Evolutionary conservation across 2,329 filamentous ascomycete species (phyloP).

Genomic region (Xylaria sp.): DNA sequence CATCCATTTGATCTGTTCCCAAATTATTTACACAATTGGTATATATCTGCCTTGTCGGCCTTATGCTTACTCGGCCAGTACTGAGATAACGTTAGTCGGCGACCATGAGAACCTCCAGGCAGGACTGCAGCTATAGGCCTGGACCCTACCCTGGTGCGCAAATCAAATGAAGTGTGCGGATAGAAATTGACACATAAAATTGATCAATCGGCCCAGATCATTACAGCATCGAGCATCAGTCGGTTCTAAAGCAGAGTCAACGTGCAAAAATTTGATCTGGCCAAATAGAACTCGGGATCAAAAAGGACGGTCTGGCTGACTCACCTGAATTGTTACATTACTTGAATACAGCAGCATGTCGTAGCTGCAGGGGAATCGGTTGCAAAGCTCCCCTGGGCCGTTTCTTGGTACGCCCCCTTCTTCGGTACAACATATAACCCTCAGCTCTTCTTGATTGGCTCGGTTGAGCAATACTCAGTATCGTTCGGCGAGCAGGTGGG

Average conservation of each 20-base stretch:
- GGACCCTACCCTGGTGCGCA: background rate
- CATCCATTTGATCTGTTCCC: background rate
- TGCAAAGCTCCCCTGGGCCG: background rate
- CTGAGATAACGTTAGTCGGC: background rate
- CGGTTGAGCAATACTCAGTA: background rate
- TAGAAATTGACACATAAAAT: background rate
- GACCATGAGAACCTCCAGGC: background rate
- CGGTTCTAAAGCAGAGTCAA: background rate
- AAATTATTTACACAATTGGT: constrained; percentile 4
- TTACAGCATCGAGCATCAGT: background rate
- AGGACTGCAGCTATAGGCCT: background rate
- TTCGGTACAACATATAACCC: background rate
- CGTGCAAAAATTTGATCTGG: background rate
- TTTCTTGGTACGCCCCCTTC: constrained; percentile 16
- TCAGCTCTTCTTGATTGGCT: constrained; percentile 8
- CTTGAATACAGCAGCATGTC: background rate
- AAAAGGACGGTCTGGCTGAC: background rate
- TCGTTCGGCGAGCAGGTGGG: background rate
- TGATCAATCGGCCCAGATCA: background rate
- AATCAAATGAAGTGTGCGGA: background rate
- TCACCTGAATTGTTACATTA: constrained; percentile 24
- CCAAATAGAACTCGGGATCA: background rate
- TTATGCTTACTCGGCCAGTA: background rate
- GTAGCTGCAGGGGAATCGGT: constrained; percentile 7
- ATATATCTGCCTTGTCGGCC: background rate